Base-by-base conservation (phyloP, 805 yeast genomes). In the Sugiyamaella mastotermitis region DNA sequence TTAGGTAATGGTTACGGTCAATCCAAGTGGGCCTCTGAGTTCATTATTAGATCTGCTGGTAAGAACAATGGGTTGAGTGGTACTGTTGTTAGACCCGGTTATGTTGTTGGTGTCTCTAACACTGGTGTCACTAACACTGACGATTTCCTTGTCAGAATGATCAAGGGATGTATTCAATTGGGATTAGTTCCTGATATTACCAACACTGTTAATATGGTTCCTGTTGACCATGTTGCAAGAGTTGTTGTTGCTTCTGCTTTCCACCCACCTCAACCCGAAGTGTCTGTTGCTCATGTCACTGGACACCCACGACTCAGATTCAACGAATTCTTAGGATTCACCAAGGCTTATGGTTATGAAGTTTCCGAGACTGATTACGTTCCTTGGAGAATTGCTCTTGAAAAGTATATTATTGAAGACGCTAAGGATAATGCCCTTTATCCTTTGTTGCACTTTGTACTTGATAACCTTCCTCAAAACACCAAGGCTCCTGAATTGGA, bases 141-240 rank as follows among this genome's bases (percentile, higher is more conserved):
- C 64, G 99, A 92, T 62, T 92, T 90, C 80, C 68, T 92, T 55
- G 68, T 90, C 47, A 76, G 99, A 61, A 83, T 88, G 83, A 69
- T 92, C 66, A 92, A 92, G 69, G 97, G 99, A 22, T 80, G 94
- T 62, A 79, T 80, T 37, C 95, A 92, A 62, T 64, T 94, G 42
- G 95, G 95, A 8, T 66, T 70, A 35, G 81, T 75, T 51, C 98
- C 99, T 23, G 83, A 82, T 53, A 87, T 92, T 49, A 61, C 75
- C 49, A 92, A 92, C 68, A 75, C 79, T 33, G 94, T 90, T 26
- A 92, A 92, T 62, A 86, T 88, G 83, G 97, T 86, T 16, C 98
- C 98, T 3, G 98, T 92, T 31, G 97, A 94, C 53, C 98, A 92
- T 55, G 98, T 92, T 48, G 97, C 99, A 1, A 74, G 94, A 33